Conservation (phyloP, 2,329 filamentous ascomycete genomes). For the Furcasterigmium sp. region DNA sequence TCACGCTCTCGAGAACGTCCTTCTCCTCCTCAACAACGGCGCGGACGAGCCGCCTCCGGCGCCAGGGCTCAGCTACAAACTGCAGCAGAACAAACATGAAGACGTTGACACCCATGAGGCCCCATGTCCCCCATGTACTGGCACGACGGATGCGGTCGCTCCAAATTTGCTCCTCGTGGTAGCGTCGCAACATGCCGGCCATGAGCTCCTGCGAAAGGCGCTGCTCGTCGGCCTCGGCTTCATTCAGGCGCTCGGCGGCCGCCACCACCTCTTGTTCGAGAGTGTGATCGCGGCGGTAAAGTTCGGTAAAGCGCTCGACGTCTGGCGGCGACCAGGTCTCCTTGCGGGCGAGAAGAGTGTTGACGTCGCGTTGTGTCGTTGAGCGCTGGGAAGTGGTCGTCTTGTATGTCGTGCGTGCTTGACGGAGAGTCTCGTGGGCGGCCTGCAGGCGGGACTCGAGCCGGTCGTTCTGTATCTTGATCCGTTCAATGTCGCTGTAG, state of each 20-base stretch:
- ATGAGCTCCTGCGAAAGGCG: slow-evolving; percentile 70
- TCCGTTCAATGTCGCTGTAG: slow-evolving; percentile 82
- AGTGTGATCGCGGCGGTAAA: slow-evolving; percentile 88
- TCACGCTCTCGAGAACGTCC: slow-evolving; percentile 44
- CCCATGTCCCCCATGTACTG: slow-evolving; percentile 98
- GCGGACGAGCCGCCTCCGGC: slow-evolving; percentile 71
- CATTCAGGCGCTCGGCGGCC: slow-evolving; percentile 65
- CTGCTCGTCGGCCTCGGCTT: slow-evolving; percentile 76
- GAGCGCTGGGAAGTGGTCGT: slow-evolving; percentile 78
- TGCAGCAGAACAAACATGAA: slow-evolving; percentile 81
- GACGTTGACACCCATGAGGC: slow-evolving; percentile 94
- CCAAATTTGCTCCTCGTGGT: slow-evolving; percentile 99
- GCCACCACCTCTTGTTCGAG: slow-evolving; percentile 79
- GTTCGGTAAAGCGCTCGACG: slow-evolving; percentile 86
- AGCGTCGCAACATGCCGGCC: slow-evolving; percentile 79
- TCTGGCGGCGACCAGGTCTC: slow-evolving; percentile 84
- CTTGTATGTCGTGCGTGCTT: slow-evolving; percentile 72
- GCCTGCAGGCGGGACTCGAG: slow-evolving; percentile 55
- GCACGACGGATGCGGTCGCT: slow-evolving; percentile 94
- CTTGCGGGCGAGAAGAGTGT: slow-evolving; percentile 87
- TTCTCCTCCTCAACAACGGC: slow-evolving; percentile 79
- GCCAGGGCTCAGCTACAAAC: slow-evolving; percentile 90
- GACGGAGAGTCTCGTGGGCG: slow-evolving; percentile 62
- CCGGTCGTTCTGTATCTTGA: slow-evolving; percentile 71
- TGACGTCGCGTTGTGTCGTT: slow-evolving; percentile 92